Evolutionary conservation across 257 asterid genomes (phyloP).

Genomic region (Ophiorrhiza pumila): DNA sequence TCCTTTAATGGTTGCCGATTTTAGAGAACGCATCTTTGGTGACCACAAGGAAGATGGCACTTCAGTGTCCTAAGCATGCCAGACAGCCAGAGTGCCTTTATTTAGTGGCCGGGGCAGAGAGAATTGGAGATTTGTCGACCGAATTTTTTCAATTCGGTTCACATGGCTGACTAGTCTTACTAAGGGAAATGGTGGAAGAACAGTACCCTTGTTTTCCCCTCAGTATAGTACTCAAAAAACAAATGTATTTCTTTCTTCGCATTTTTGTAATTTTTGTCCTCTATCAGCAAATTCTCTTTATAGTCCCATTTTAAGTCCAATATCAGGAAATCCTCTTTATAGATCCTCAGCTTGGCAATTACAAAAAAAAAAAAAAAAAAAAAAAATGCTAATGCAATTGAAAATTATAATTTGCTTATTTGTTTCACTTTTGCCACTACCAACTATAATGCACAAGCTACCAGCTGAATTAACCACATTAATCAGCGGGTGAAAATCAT

Average conservation of each 20-base stretch:
- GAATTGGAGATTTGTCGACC: slow-evolving; percentile 2
- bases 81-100: slow-evolving; percentile 1
- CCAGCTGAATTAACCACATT: too few relatives aligned
- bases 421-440: too few relatives aligned
- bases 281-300: background rate
- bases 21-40: slow-evolving; percentile 84
- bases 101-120: background rate
- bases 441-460: too few relatives aligned
- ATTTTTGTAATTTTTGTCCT: background rate
- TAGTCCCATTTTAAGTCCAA: slow-evolving; percentile 1
- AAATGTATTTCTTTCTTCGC: background rate
- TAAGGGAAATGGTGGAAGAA: slow-evolving; percentile 2
- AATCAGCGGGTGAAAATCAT: too few relatives aligned
- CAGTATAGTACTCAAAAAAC: slow-evolving; percentile 7
- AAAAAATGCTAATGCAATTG: background rate
- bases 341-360: background rate
- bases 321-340: background rate
- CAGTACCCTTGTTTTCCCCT: slow-evolving; percentile 3
- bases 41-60: slow-evolving; percentile 58
- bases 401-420: background rate
- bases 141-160: background rate
- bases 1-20: slow-evolving; percentile 91
- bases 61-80: slow-evolving; percentile 13
- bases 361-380: too few relatives aligned
- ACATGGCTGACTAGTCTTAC: background rate